Evolutionary conservation across 805 yeast genomes (phyloP).

Genomic region (Barnettozyma sucrosica): DNA sequence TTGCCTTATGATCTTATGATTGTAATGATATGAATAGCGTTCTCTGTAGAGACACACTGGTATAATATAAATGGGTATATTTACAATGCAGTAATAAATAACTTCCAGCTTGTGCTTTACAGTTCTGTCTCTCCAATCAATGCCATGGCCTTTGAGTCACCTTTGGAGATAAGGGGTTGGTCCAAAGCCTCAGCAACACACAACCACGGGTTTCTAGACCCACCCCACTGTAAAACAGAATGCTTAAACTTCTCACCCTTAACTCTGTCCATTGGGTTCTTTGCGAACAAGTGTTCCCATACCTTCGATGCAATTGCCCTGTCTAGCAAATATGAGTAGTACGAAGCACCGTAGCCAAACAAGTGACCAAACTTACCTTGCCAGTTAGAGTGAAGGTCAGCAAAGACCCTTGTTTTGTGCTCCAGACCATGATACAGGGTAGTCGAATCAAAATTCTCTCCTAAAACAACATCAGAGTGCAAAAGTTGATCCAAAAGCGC

Average conservation of each 20-base stretch:
- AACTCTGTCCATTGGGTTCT: conserved; percentile 61
- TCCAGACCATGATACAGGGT: conserved; percentile 64
- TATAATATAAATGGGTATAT: background rate
- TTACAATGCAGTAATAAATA: background rate
- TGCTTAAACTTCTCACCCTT: conserved; percentile 75
- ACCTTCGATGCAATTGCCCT: conserved; percentile 86
- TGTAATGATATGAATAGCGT: background rate
- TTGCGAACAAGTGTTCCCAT: conserved; percentile 67
- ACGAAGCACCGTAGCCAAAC: conserved; percentile 89
- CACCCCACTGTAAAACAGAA: conserved; percentile 86
- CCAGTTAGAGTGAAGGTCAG: conserved; percentile 74
- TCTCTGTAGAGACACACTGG: background rate
- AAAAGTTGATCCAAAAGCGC: conserved; percentile 80
- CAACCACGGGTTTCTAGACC: conserved; percentile 83
- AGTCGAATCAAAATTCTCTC: conserved; percentile 47
- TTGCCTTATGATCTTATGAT: background rate
- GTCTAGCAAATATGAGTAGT: conserved; percentile 87
- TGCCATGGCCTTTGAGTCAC: conserved; percentile 70
- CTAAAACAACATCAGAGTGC: conserved; percentile 42
- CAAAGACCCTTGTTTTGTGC: conserved; percentile 49
- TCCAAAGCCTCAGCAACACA: conserved; percentile 78
- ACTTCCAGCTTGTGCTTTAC: background rate
- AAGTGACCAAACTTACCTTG: conserved; percentile 92
- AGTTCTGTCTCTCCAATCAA: conserved; percentile 35
- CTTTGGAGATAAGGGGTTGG: conserved; percentile 50